A percentile compares a stretch with the other conserved stretches of the same genome.
Conservation (phyloP, 345 rosid species). For the Ceriops decandra region DNA sequence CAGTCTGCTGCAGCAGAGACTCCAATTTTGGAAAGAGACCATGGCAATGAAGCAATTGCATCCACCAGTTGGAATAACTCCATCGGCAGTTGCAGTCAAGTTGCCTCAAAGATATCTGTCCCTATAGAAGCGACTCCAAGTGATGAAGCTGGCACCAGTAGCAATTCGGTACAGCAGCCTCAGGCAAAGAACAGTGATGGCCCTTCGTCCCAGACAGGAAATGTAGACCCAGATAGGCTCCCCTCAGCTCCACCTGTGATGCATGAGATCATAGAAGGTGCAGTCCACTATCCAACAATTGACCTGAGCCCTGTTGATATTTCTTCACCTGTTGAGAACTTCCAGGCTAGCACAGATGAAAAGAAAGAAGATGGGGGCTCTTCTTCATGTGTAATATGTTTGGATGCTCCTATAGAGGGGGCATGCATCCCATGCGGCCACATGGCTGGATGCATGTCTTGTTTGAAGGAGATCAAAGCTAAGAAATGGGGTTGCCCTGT, state of each 20-base stretch:
- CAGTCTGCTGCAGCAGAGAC: constrained; percentile 49
- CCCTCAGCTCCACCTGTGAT: constrained; percentile 66
- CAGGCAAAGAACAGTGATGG: constrained; percentile 14
- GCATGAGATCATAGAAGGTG: constrained; percentile 48
- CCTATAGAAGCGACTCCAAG: constrained; percentile 34
- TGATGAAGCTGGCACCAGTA: constrained; percentile 21
- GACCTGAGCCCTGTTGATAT: constrained; percentile 55
- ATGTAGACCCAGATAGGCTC: constrained; percentile 26
- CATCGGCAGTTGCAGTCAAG: constrained; percentile 12
- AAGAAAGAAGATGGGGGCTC: constrained; percentile 44
- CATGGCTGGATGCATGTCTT: constrained; percentile 93
- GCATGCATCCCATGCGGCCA: constrained; percentile 99
- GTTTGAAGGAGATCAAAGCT: constrained; percentile 73
- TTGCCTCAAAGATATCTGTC: constrained; percentile 12
- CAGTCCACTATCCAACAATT: constrained; percentile 74
- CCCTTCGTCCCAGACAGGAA: constrained; percentile 13
- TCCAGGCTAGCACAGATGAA: constrained; percentile 24
- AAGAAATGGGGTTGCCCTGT: constrained; percentile 96
- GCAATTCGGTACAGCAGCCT: constrained; percentile 17
- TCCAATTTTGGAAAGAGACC: constrained; percentile 29
- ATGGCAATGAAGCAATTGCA: constrained; percentile 39
- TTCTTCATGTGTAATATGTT: constrained; percentile 66
- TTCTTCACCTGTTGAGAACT: constrained; percentile 29
- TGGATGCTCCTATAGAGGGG: constrained; percentile 91
- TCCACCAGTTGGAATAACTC: constrained; percentile 37